Conservation (phyloP, 2,329 filamentous ascomycete genomes). For the Colletotrichum filicis region DNA sequence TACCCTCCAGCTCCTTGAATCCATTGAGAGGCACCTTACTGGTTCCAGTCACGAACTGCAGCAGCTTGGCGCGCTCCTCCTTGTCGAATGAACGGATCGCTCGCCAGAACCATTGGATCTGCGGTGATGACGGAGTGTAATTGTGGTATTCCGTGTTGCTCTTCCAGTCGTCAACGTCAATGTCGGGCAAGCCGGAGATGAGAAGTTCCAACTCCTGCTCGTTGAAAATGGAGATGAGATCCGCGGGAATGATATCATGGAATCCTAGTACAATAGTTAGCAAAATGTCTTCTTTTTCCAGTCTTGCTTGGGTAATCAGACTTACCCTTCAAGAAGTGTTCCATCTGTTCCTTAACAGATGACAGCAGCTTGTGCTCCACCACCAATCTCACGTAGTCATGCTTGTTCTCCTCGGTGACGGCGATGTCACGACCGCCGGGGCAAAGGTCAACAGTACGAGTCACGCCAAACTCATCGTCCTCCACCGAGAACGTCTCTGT, state of each 20-base stretch:
- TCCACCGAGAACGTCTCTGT: constrained; percentile 96
- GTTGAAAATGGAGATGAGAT: constrained; percentile 96
- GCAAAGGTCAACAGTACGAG: constrained; percentile 86
- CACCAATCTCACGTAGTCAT: constrained; percentile 93
- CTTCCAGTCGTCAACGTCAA: constrained; percentile 99
- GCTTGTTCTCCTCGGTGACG: constrained; percentile 98
- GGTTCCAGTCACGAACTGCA: constrained; percentile 98
- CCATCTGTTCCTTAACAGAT: constrained; percentile 94
- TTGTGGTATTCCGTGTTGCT: constrained; percentile 99
- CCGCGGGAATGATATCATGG: constrained; percentile 96
- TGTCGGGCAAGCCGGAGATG: constrained; percentile 96
- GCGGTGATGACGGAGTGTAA: constrained; percentile 91
- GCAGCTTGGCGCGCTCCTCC: constrained; percentile 95
- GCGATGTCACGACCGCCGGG: constrained; percentile 89
- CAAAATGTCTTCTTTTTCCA: background rate
- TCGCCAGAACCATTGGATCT: constrained; percentile 99
- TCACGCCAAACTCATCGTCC: constrained; percentile 92
- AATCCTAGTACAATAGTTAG: constrained; percentile 71
- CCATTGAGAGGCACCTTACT: constrained; percentile 98
- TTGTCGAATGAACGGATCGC: constrained; percentile 98
- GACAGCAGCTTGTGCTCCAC: constrained; percentile 93
- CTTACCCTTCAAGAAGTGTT: constrained; percentile 87
- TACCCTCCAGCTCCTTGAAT: constrained; percentile 98
- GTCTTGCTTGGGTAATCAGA: constrained; percentile 5
- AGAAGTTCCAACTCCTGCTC: constrained; percentile 97